Base-by-base conservation (phyloP, 2,329 filamentous ascomycete species). In the Grosmannia serpens region DNA sequence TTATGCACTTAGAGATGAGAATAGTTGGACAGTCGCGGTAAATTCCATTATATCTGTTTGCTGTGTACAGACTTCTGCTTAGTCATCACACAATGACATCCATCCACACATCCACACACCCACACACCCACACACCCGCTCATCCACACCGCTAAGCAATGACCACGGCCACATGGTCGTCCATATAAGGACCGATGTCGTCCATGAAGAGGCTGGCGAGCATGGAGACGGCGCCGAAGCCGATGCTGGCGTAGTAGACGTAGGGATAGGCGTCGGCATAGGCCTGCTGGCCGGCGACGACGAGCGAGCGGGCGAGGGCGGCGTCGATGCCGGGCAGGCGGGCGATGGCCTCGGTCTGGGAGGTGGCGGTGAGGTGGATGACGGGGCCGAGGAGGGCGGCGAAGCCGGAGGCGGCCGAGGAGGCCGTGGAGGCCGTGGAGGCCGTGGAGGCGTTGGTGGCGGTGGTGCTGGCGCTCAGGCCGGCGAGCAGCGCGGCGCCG, bases 161-260 rank as follows among this genome's bases (percentile, higher is more conserved):
- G 20, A 77, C 74, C 17, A 82, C 79, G 2, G 79, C 79, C 33
- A 83, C 75, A 68, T 81, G 75, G 61, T 83, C 77, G 65, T 81
- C 77, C 77, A 84, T 81, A 62, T 80, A 82, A 66, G 76, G 69
- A 44, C 71, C 73, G 57, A 86, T 83, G 64, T 85, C 77, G 1
- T 79, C 80, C 66, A 86, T 68, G 62, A 85, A 82, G 58, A 78
- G 73, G 58, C 79, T 77, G 0, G 82, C 75, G n/a, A 84, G 55
- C 53, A 85, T 80, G 6, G 77, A 76, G 0, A 83, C 66, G 0
- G 62, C 73, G 0, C 84, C 84, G 67, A 86, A 86, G 0, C 77
- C 60, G 66, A 86, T 83, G 66, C 80, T 84, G 29, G 75, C 74
- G 67, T 81, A 81, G 65, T 85, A 87, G 4, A 84, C 81, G 65